Conservation (phyloP, 148 eudicot species). For the Arctostaphylos glauca region DNA sequence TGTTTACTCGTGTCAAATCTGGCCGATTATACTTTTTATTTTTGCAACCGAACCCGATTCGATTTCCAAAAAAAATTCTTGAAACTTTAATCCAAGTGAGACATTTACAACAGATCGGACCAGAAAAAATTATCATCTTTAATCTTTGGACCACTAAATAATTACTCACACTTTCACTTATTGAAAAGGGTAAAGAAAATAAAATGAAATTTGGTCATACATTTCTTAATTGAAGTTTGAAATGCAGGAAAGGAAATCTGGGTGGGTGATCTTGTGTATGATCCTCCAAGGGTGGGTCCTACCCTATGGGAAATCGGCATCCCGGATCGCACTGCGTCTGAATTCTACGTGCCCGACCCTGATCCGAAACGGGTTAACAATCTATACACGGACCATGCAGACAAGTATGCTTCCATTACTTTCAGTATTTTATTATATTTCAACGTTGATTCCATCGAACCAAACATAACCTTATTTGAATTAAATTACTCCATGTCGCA, state of each 20-base stretch:
- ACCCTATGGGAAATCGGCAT: slow-evolving; percentile 83
- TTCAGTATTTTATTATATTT: too few species aligned
- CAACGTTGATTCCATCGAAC: too few species aligned
- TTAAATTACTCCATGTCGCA: neutral
- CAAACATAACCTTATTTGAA: neutral
- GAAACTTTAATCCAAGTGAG: too few species aligned
- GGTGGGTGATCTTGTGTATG: slow-evolving; percentile 35
- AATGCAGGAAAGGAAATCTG: slow-evolving; percentile 41
- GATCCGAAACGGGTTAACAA: slow-evolving; percentile 37
- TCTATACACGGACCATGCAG: slow-evolving; percentile 35
- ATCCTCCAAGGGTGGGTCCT: slow-evolving; percentile 70
- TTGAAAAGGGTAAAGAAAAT: neutral
- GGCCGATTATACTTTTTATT: too few species aligned
- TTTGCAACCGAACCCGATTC: too few species aligned
- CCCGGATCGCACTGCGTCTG: slow-evolving; percentile 80
- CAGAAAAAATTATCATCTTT: too few species aligned
- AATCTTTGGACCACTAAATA: too few species aligned
- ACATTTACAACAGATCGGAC: too few species aligned
- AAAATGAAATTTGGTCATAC: neutral
- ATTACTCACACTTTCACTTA: neutral
- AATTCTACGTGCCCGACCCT: slow-evolving; percentile 77
- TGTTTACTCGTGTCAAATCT: too few species aligned
- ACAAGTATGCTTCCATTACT: slow-evolving; percentile 28
- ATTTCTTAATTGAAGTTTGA: neutral
- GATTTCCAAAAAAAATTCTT: too few species aligned